These are phyloP conservation scores for Plasmodium vinckei DNA, from an alignment of 169 alveolate genomes.

Conservation along the genomic window DNA sequence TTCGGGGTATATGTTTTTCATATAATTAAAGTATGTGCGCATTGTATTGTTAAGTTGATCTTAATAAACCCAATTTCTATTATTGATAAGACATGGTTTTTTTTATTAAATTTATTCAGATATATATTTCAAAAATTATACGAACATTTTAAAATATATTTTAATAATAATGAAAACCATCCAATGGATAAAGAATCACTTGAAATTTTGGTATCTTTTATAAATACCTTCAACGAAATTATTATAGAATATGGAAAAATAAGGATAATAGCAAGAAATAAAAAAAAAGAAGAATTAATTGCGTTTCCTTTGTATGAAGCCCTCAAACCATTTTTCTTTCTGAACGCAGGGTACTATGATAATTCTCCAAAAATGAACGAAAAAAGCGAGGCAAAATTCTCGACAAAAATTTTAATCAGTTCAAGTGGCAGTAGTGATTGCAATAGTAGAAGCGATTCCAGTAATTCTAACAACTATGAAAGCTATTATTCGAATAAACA, in stretches of 20 bases:
- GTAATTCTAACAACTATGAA: not conserved
- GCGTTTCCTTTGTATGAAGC: conserved; percentile 71
- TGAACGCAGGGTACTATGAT: conserved; percentile 18
- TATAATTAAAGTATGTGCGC: conserved; percentile 33
- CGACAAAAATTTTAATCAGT: not conserved
- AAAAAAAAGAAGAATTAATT: conserved; percentile 71
- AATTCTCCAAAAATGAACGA: not conserved
- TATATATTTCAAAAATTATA: conserved; percentile 35
- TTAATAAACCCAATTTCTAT: conserved; percentile 34
- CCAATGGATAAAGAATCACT: not conserved
- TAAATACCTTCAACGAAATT: conserved; percentile 34
- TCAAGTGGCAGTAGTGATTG: not conserved
- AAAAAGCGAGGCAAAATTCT: not conserved
- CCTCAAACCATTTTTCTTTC: conserved; percentile 65
- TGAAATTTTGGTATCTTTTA: conserved; percentile 42
- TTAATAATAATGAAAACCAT: not conserved
- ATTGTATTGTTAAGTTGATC: conserved; percentile 33
- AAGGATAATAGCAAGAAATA: conserved; percentile 46
- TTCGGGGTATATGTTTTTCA: conserved; percentile 41
- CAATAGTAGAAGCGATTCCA: not conserved
- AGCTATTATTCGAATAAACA: too few species aligned
- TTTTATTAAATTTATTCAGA: conserved; percentile 29
- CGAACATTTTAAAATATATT: conserved; percentile 31
- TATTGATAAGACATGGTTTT: conserved; percentile 58
- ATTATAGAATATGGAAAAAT: conserved; percentile 52